A percentile compares a stretch with the other conserved stretches of the same genome.
Conservation (phyloP, 2,329 filamentous ascomycete genomes). For the Aphanocladium album region DNA sequence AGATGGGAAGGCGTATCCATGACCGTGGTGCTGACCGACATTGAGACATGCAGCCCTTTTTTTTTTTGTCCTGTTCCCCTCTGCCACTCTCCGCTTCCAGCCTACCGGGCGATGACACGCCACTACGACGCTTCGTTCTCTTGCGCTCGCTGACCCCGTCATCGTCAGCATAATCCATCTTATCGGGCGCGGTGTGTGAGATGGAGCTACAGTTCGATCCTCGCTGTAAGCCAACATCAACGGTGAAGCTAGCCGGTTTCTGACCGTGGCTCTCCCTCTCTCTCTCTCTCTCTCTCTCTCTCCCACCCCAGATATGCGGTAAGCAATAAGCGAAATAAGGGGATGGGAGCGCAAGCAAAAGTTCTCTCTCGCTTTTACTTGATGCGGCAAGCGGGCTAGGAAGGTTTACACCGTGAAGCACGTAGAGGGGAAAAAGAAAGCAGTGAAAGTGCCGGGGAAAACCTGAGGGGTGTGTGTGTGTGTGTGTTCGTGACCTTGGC, state of each 20-base stretch:
- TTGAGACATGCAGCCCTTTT: constrained; percentile 1
- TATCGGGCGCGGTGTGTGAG: not conserved
- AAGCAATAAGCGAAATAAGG: not conserved
- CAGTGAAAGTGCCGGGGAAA: not conserved
- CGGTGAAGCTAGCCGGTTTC: not conserved
- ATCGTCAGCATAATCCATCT: not conserved
- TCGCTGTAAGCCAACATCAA: not conserved
- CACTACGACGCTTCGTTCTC: not conserved
- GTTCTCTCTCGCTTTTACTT: not conserved
- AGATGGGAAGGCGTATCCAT: not conserved
- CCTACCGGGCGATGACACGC: not conserved
- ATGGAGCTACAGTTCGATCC: not conserved
- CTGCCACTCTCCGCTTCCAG: not conserved
- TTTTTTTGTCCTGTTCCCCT: not conserved
- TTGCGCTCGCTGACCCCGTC: not conserved
- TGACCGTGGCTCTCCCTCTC: not conserved
- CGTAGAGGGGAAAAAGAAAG: not conserved
- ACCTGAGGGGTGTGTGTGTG: not conserved
- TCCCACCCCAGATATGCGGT: not conserved
- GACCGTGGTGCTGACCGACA: not conserved
- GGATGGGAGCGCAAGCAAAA: not conserved
- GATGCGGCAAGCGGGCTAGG: not conserved
- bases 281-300: not conserved
- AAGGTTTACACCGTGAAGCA: not conserved
- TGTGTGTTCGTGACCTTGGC: constrained; percentile 3